Evolutionary conservation across 2,329 filamentous ascomycete genomes (phyloP).

Genomic region (Alternaria gaisen): DNA sequence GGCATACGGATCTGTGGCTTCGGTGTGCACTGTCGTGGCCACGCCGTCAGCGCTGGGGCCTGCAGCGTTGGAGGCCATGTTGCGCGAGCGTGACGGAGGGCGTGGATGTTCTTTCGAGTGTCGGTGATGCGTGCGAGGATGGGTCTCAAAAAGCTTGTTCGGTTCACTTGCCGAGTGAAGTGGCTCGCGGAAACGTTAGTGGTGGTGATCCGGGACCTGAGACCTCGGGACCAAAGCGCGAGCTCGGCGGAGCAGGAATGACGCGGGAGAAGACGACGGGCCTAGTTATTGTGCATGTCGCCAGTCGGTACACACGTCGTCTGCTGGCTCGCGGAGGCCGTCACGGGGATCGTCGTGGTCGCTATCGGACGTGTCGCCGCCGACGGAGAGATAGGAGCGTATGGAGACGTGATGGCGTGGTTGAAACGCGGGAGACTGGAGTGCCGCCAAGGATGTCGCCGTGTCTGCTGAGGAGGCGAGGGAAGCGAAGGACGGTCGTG

Average conservation of each 20-base stretch:
- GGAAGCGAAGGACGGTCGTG: background rate
- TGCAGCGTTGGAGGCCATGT: conserved; percentile 41
- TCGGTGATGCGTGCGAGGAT: background rate
- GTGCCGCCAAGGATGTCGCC: background rate
- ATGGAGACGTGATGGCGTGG: conserved; percentile 4
- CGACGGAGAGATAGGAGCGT: conserved; percentile 8
- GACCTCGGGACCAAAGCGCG: conserved; percentile 19
- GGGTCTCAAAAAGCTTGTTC: background rate
- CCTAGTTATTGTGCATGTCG: conserved; percentile 24
- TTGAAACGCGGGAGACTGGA: background rate
- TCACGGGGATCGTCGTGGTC: background rate
- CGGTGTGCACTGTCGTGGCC: conserved; percentile 36
- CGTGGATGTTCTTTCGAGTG: background rate
- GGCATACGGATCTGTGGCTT: conserved; percentile 43
- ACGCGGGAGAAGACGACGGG: conserved; percentile 9
- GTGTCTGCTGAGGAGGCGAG: background rate
- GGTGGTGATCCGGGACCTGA: conserved; percentile 14
- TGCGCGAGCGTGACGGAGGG: conserved; percentile 18
- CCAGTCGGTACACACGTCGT: conserved; percentile 15
- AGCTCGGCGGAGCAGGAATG: conserved; percentile 14
- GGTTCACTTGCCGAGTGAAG: conserved; percentile 12
- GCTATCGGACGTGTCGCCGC: conserved; percentile 17
- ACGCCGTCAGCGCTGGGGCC: conserved; percentile 36
- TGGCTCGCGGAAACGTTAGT: conserved; percentile 14
- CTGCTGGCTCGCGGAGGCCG: conserved; percentile 7